Evolutionary conservation across 306 rosid species (phyloP).

Genomic region (Trifolium dubium): DNA sequence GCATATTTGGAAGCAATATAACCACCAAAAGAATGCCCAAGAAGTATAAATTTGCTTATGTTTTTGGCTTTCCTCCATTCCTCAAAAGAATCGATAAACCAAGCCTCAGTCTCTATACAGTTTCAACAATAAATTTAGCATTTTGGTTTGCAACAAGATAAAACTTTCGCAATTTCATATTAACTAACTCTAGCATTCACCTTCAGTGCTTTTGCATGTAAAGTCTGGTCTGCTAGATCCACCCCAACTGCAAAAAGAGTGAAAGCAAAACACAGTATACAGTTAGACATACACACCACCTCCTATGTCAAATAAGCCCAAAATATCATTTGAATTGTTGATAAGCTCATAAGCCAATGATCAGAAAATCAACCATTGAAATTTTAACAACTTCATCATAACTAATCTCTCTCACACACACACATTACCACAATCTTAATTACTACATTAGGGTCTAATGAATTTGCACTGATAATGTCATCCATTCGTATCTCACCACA

Average conservation of each 20-base stretch:
- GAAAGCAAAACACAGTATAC: not conserved
- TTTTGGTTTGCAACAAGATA: conserved; percentile 39
- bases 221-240: conserved; percentile 99
- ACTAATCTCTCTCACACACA: no score
- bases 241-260: conserved; percentile 80
- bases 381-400: conserved; percentile 4
- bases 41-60: conserved; percentile 78
- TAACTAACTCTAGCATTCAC: conserved; percentile 51
- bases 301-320: not conserved
- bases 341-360: not conserved
- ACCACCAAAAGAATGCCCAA: conserved; percentile 99
- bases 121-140: conserved; percentile 41
- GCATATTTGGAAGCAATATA: conserved; percentile 95
- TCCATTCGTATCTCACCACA: not conserved
- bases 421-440: no score
- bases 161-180: conserved; percentile 19
- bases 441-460: not conserved
- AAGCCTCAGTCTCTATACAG: conserved; percentile 85
- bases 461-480: not conserved
- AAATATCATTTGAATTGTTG: not conserved
- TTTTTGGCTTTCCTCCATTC: conserved; percentile 98
- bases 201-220: conserved; percentile 95
- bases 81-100: conserved; percentile 96
- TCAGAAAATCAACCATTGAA: not conserved
- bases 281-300: not conserved